Base-by-base conservation (phyloP, 352 stramenopile genomes). In the Pythium vanterpoolii region DNA sequence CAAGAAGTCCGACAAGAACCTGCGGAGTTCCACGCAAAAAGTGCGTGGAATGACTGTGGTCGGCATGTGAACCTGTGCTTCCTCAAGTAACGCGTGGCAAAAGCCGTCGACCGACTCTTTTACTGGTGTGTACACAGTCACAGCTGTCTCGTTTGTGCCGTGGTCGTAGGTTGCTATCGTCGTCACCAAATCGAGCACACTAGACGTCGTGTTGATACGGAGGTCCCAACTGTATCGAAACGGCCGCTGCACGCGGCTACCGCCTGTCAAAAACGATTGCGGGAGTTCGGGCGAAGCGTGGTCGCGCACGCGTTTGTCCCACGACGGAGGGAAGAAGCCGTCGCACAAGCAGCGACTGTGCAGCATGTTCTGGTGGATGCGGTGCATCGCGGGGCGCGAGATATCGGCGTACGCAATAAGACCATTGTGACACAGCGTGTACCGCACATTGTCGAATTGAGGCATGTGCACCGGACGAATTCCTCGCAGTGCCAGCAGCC, bases 351-450 rank as follows among this genome's bases (percentile, higher is more conserved):
- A 11, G 3, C 62, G 55, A 4, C 56, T 47, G 0, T 36, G 33
- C 1, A 62, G 42, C 5, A 71, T 33, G 34, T 89, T 89, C 1
- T 49, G 43, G 40, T 87, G 72, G 14, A 89, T 74, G 1, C 66
- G 62, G 1, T 65, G 75, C 26, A 89, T 77, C 10, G 56, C 73
- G 2, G 64, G n/a, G 2, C 65, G 51, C 2, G 66, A 72, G 18
- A 87, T 34, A 34, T 89, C 79, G 2, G 72, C 74, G 21, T 79
- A 63, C 7, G 77, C 77, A 2, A 79, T 40, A 9, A 78, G 26
- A 5, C 30, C 44, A 21, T 78, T 64, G 2, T 50, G 36, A 49
- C 79, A 89, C 7, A 45, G 1, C 0, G 30, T 34, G 5, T 69
- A 44, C 1, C 53, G 61, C 9, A 83, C 34, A 16, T 83, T 82